Conservation (phyloP, 768 basidiomycete genomes). For the Exsudoporus frostii region DNA sequence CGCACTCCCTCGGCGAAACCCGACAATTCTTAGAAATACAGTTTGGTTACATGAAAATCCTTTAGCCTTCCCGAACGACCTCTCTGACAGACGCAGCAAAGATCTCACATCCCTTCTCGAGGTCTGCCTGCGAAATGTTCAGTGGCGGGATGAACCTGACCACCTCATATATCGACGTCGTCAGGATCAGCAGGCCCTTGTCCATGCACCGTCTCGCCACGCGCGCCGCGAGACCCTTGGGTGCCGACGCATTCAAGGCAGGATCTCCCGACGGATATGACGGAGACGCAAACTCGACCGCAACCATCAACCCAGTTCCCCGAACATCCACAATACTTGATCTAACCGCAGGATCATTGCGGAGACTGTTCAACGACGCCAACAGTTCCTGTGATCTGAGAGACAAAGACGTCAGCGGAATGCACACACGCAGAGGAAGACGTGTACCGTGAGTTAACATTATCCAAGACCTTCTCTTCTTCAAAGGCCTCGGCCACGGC, state of each 20-base stretch:
- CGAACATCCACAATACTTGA: constrained; percentile 80
- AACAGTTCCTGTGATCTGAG: constrained; percentile 73
- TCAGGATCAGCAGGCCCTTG: constrained; percentile 82
- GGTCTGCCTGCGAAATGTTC: constrained; percentile 72
- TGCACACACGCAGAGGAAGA: neutral
- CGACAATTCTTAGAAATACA: neutral
- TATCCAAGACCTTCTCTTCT: constrained; percentile 78
- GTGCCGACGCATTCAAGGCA: constrained; percentile 34
- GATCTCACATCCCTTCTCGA: constrained; percentile 63
- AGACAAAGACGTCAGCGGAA: constrained; percentile 1
- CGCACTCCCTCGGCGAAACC: constrained; percentile 5
- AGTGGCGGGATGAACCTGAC: constrained; percentile 92
- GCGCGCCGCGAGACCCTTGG: constrained; percentile 58
- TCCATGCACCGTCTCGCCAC: constrained; percentile 81
- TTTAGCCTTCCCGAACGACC: constrained; percentile 46
- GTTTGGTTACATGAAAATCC: neutral
- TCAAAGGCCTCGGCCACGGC: constrained; percentile 76
- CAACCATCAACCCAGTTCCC: constrained; percentile 88
- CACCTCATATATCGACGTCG: constrained; percentile 86
- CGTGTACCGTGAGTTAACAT: constrained; percentile 66
- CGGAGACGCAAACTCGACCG: constrained; percentile 71
- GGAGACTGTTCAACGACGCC: constrained; percentile 52
- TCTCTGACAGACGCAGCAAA: constrained; percentile 71
- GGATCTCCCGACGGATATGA: constrained; percentile 52
- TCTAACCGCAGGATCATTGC: constrained; percentile 46